These are phyloP conservation scores for Chrysanthemum lavandulifolium DNA, from an alignment of 129 eudicot species.

Conservation along the genomic window DNA sequence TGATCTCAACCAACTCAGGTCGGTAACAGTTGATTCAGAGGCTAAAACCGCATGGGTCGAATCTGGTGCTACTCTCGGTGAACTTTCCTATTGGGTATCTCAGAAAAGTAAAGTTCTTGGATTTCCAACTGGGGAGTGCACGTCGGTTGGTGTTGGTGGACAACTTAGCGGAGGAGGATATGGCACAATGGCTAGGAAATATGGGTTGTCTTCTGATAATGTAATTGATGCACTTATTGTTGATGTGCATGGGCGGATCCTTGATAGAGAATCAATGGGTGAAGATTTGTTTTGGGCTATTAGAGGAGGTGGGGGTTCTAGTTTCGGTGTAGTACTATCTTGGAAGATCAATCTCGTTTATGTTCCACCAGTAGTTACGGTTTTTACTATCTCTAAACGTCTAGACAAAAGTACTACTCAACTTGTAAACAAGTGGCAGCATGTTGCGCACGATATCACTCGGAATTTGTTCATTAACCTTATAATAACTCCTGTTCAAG, in stretches of 20 bases:
- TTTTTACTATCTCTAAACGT: neutral
- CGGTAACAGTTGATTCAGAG: neutral
- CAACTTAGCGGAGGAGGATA: constrained; percentile 12
- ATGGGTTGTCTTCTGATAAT: constrained; percentile 9
- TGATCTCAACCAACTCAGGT: constrained; percentile 15
- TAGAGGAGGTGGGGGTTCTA: constrained; percentile 12
- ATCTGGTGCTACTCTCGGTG: constrained; percentile 15
- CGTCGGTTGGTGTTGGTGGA: constrained; percentile 11
- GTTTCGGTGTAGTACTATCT: constrained; percentile 8
- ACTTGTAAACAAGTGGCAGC: constrained; percentile 7
- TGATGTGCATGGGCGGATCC: constrained; percentile 3
- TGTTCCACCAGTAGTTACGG: constrained; percentile 7
- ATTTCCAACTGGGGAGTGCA: constrained; percentile 7
- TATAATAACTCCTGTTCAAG: neutral
- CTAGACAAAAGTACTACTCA: neutral
- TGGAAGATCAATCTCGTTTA: constrained; percentile 18
- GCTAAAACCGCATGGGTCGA: constrained; percentile 13
- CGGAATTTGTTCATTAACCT: constrained; percentile 5
- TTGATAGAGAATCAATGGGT: neutral
- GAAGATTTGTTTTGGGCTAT: constrained; percentile 18
- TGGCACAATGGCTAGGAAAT: constrained; percentile 14
- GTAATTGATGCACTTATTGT: constrained; percentile 5
- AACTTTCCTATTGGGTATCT: constrained; percentile 11
- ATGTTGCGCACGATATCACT: neutral
- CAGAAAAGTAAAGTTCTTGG: neutral